These are phyloP conservation scores for Setaria viridis DNA, from an alignment of 202 grass and related monocot genomes.

Conservation along the genomic window DNA sequence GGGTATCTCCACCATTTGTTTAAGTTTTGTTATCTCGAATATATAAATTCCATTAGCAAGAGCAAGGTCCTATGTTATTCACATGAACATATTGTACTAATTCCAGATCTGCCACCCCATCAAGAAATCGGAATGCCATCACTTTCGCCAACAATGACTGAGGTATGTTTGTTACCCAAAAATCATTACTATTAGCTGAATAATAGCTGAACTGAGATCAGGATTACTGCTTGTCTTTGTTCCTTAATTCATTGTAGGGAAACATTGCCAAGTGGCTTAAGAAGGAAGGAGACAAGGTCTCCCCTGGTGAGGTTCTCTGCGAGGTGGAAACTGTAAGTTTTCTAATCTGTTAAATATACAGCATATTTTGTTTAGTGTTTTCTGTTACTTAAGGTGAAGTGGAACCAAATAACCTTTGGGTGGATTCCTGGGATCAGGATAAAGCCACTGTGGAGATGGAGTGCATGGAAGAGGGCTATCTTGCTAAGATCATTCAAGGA, in stretches of 20 bases:
- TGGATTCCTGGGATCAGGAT: slow-evolving; percentile 59
- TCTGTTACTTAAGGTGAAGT: not conserved
- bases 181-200: not conserved
- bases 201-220: slow-evolving; percentile 22
- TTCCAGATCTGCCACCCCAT: slow-evolving; percentile 85
- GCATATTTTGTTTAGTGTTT: slow-evolving; percentile 24
- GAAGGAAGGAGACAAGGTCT: slow-evolving; percentile 96
- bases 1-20: not conserved
- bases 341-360: not conserved
- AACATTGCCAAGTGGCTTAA: slow-evolving; percentile 98
- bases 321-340: slow-evolving; percentile 95
- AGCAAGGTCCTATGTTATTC: not conserved
- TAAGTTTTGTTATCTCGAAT: slow-evolving; percentile 9
- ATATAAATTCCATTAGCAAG: not conserved
- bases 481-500: slow-evolving; percentile 90
- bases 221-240: slow-evolving; percentile 12
- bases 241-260: slow-evolving; percentile 54
- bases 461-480: slow-evolving; percentile 99
- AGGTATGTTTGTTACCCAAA: slow-evolving; percentile 62
- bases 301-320: slow-evolving; percentile 90
- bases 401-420: slow-evolving; percentile 28
- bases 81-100: slow-evolving; percentile 37
- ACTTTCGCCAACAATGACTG: slow-evolving; percentile 97
- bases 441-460: slow-evolving; percentile 98
- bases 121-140: slow-evolving; percentile 92